Base-by-base conservation (phyloP, 805 yeast genomes). In the Suhomyces sp. region DNA sequence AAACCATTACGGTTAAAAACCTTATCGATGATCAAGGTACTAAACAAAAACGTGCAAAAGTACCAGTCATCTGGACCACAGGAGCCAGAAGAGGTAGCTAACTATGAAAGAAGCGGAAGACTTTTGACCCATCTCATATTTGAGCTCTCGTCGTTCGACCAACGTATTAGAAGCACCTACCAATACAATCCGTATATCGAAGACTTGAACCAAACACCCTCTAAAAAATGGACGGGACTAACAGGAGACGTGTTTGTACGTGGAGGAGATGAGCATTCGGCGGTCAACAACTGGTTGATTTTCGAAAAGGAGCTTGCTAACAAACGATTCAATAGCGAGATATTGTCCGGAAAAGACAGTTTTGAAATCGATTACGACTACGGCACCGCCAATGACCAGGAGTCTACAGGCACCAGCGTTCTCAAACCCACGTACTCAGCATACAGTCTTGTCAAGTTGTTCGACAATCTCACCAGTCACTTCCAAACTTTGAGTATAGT, bases 371-470 rank as follows among this genome's bases (percentile, higher is more conserved):
- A 87, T 60, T 71, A 68, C 55, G 92, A 87, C 48, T 75, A 62
- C 54, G 46, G 31, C 10, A 19, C 26, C 9, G 60, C 46, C 22
- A 51, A 36, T 19, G 41, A 26, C 17, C n/a, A 48, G 44, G 38
- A 48, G 46, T 31, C 33, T 19, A 5, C 41, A 9, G 52, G 44
- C 33, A 29, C 33, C n/a, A 22, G 29, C 9, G 13, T 60, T 4
- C 49, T 67, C 40, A 69, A 66, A 48, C 91, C 93, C 0, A 86
- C 90, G 0, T 79, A 79, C 55, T 81, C 90, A 0, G 83, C 91
- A 0, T 72, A 78, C 38, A 80, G 82, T 47, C 64, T 87, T 54
- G 76, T 76, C 44, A 84, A 83, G 58, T 65, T 88, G 42, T 67
- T 87, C 22, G 83, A 83, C 56, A 79, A 80, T 46, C 73, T 85